A percentile compares a stretch with the other conserved stretches of the same genome.
These are phyloP conservation scores for Galium porrigens DNA, from an alignment of 305 asterid genomes.

Conservation along the genomic window DNA sequence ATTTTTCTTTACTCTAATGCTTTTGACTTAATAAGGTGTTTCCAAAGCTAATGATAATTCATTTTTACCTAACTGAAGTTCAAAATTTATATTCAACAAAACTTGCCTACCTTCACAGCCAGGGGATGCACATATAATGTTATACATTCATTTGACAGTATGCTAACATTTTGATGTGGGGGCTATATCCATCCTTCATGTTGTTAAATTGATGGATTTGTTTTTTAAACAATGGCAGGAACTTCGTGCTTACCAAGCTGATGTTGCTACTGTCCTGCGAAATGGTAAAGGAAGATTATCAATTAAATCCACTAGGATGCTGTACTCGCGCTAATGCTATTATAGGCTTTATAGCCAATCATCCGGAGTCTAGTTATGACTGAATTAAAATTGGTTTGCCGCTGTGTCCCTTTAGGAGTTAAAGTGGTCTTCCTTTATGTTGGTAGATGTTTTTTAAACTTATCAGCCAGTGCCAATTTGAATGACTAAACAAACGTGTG, in stretches of 20 bases:
- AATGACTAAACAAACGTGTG: background rate
- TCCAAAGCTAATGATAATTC: background rate
- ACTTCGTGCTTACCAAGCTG: constrained; percentile 97
- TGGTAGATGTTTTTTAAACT: background rate
- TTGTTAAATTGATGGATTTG: constrained; percentile 13
- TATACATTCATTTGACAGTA: background rate
- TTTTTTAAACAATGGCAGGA: constrained; percentile 39
- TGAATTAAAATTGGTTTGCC: background rate
- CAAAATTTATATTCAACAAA: background rate
- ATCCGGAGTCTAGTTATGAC: background rate
- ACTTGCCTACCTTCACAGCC: background rate
- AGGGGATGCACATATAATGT: background rate
- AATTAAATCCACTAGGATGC: background rate
- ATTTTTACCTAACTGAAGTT: background rate
- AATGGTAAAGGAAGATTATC: constrained; percentile 42
- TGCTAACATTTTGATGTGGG: background rate
- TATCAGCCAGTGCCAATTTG: background rate
- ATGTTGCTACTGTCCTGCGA: constrained; percentile 81
- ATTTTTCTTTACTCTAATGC: background rate
- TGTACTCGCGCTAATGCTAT: background rate
- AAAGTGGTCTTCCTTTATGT: background rate
- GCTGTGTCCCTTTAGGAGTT: background rate
- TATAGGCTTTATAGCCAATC: background rate
- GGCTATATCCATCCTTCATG: background rate
- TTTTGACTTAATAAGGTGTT: background rate